phyloP scores from a whole-genome alignment of 768 basidiomycete genomes.

The Mycena rebaudengoi region DNA sequence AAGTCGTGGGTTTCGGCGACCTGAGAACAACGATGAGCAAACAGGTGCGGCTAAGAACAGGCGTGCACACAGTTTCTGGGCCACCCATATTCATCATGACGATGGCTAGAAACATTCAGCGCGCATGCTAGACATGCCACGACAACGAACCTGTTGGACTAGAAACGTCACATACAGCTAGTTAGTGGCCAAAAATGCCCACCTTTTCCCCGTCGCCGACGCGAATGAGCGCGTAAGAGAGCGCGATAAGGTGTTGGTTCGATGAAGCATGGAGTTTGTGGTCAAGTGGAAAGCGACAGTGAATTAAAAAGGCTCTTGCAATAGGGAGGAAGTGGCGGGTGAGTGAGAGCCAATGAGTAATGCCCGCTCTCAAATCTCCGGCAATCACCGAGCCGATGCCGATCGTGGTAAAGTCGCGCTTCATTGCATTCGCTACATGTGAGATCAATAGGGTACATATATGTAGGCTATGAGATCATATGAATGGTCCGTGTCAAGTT shows the following conservation, averaged over 20 bases:
- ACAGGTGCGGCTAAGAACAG: constrained; percentile 1
- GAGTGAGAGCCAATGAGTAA: too few relatives aligned
- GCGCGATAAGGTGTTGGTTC: constrained; percentile 32
- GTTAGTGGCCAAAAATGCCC: constrained; percentile 26
- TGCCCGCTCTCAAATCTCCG: too few relatives aligned
- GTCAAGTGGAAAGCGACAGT: too few relatives aligned
- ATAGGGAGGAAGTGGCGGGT: too few relatives aligned
- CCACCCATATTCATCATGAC: constrained; percentile 99
- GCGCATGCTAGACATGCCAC: background rate
- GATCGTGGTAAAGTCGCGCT: too few relatives aligned
- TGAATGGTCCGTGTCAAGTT: too few relatives aligned
- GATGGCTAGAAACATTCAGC: constrained; percentile 59
- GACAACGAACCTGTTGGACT: constrained; percentile 75
- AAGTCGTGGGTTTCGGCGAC: constrained; percentile 94
- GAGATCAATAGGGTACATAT: too few relatives aligned
- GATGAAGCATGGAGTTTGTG: constrained; percentile 23
- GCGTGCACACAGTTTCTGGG: constrained; percentile 77
- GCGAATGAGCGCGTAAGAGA: constrained; percentile 52
- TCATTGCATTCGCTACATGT: too few relatives aligned
- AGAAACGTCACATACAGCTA: constrained; percentile 20
- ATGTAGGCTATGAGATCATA: too few relatives aligned
- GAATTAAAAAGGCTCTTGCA: too few relatives aligned
- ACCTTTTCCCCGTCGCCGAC: constrained; percentile 57
- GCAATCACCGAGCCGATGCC: too few relatives aligned
- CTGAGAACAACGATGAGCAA: constrained; percentile 48